Evolutionary conservation across 2,329 filamentous ascomycete species (phyloP).

Genomic region (Cordyceps javanica): DNA sequence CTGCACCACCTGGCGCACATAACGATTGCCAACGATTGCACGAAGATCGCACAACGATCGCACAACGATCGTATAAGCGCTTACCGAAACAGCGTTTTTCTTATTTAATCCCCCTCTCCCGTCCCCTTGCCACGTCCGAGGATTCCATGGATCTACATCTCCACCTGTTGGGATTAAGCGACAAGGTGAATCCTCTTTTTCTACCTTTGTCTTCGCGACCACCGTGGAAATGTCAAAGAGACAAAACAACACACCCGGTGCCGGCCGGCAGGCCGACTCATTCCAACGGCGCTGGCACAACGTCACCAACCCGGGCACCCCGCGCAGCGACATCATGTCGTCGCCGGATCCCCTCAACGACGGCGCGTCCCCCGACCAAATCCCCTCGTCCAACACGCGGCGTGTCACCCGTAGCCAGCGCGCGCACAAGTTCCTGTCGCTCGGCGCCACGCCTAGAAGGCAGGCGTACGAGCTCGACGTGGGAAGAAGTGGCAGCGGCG

Average conservation of each 20-base stretch:
- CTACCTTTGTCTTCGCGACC: conserved; percentile 2
- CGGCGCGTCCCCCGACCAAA: conserved; percentile 25
- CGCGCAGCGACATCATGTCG: conserved; percentile 39
- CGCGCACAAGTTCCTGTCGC: conserved; percentile 31
- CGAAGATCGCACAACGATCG: neutral
- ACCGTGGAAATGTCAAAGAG: conserved; percentile 13
- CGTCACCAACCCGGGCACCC: conserved; percentile 29
- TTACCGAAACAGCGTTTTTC: neutral
- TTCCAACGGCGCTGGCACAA: conserved; percentile 30
- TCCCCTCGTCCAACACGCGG: conserved; percentile 31
- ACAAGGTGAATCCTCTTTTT: neutral
- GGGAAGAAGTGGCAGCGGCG: conserved; percentile 30
- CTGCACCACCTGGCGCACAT: neutral
- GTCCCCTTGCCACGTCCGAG: neutral
- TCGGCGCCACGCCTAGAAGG: conserved; percentile 44
- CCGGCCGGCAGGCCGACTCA: conserved; percentile 17
- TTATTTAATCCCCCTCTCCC: neutral
- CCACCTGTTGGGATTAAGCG: neutral
- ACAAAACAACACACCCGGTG: neutral
- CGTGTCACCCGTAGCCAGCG: conserved; percentile 40
- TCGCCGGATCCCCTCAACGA: conserved; percentile 47
- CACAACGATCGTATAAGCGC: no score
- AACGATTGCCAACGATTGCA: no score
- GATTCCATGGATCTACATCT: conserved; percentile 6
- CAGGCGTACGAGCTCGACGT: conserved; percentile 53